Evolutionary conservation across 2,329 filamentous ascomycete genomes (phyloP).

Genomic region (Pseudocercospora vitis): DNA sequence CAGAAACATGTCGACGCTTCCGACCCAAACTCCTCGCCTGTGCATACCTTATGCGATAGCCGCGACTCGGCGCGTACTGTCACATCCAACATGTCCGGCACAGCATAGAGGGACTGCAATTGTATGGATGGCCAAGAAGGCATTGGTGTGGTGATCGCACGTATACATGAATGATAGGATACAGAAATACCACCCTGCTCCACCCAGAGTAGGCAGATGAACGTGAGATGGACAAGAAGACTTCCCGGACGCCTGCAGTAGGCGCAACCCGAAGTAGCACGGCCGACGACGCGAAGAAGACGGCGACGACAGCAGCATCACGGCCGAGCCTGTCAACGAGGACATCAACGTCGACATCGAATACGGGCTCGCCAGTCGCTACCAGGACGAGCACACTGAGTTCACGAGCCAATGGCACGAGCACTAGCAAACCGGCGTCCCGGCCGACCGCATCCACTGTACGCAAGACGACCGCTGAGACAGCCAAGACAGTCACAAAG

Average conservation of each 20-base stretch:
- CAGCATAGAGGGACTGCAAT: too few relatives aligned
- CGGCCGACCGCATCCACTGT: conserved; percentile 17
- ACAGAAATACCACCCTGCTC: too few relatives aligned
- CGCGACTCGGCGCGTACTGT: not conserved
- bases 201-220: too few relatives aligned
- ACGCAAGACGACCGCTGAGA: conserved; percentile 16
- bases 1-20: not conserved
- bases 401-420: conserved; percentile 21
- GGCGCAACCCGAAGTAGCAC: conserved; percentile 1
- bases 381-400: conserved; percentile 20
- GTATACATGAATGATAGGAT: not conserved
- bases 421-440: not conserved
- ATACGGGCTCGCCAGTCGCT: conserved; percentile 10
- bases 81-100: too few relatives aligned
- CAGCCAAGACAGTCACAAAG: conserved; percentile 13
- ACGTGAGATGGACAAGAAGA: conserved; percentile 14
- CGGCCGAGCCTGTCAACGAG: conserved; percentile 6
- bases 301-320: conserved; percentile 5
- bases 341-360: conserved; percentile 6
- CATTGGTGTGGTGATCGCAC: not conserved
- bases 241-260: conserved; percentile 4
- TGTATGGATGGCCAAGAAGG: not conserved
- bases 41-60: not conserved
- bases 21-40: not conserved
- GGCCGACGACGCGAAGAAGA: conserved; percentile 12